Conservation (phyloP, 2,329 filamentous ascomycete genomes). For the Aspergillus fumigatiaffinis region DNA sequence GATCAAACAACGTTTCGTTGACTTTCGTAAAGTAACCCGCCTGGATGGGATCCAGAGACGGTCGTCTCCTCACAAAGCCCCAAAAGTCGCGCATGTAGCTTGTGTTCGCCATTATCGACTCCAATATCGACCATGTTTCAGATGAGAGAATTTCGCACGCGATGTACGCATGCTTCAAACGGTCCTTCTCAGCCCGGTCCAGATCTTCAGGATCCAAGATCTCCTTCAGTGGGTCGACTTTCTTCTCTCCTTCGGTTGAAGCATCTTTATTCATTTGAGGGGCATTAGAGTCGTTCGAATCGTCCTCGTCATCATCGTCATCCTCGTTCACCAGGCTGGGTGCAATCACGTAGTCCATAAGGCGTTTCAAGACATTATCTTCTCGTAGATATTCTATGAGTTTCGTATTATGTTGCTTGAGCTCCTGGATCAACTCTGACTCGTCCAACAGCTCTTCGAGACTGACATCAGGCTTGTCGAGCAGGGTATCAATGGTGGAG, state of each 20-base stretch:
- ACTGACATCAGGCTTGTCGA: conserved; percentile 91
- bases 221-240: conserved; percentile 30
- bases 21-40: conserved; percentile 98
- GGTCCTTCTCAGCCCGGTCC: conserved; percentile 83
- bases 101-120: conserved; percentile 83
- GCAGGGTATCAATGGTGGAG: conserved; percentile 91
- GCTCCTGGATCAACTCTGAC: conserved; percentile 91
- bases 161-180: conserved; percentile 90
- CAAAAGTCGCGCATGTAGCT: conserved; percentile 79
- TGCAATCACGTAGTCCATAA: conserved; percentile 88
- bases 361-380: conserved; percentile 74
- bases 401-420: conserved; percentile 97
- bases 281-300: conserved; percentile 44
- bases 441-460: conserved; percentile 96
- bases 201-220: conserved; percentile 39
- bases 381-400: conserved; percentile 93
- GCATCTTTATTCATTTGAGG: conserved; percentile 23
- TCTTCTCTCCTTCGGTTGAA: conserved; percentile 38
- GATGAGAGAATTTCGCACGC: conserved; percentile 91
- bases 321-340: conserved; percentile 56
- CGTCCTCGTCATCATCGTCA: conserved; percentile 50
- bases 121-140: conserved; percentile 95
- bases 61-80: conserved; percentile 78
- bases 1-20: conserved; percentile 94
- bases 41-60: conserved; percentile 85